These are phyloP conservation scores for Penicillium nordicum DNA, from an alignment of 2,329 filamentous ascomycete genomes.

Conservation along the genomic window DNA sequence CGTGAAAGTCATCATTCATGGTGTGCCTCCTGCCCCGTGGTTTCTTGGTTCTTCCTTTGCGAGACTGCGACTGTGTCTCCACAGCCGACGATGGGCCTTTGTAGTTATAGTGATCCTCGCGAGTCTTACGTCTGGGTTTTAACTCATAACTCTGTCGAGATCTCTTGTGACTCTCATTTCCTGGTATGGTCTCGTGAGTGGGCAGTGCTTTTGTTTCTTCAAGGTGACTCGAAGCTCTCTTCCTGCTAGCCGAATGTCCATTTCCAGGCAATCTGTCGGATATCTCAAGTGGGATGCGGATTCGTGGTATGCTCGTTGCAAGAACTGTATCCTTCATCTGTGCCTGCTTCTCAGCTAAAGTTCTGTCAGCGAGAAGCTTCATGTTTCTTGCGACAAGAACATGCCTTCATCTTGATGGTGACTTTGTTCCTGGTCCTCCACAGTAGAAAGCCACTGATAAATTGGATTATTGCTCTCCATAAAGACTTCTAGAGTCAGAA, in stretches of 20 bases:
- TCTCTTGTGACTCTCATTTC: background rate
- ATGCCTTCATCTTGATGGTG: background rate
- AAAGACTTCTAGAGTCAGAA: background rate
- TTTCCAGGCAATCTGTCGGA: background rate
- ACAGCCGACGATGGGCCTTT: conserved; percentile 21
- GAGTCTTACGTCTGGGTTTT: conserved; percentile 55
- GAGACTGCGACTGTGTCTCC: background rate
- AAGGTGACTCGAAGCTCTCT: background rate
- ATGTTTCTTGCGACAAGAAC: background rate
- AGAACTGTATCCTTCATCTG: too few species aligned
- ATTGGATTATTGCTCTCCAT: conserved; percentile 11
- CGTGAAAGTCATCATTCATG: conserved; percentile 56
- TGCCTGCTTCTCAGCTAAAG: background rate
- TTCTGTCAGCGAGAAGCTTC: background rate
- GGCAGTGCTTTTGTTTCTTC: background rate
- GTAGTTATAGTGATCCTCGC: conserved; percentile 54
- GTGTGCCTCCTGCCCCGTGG: conserved; percentile 31
- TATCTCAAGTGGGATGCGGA: background rate
- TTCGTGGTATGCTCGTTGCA: background rate
- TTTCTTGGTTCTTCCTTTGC: conserved; percentile 24
- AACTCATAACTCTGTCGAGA: conserved; percentile 44
- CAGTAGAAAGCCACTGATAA: conserved; percentile 16
- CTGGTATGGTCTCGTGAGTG: background rate
- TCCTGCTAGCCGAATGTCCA: background rate
- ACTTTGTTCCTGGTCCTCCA: background rate